Percentiles rank a stretch among this genome's conserved stretches.
Conservation (phyloP, 1,284 basidiomycete genomes). For the Tylopilus sp. region DNA sequence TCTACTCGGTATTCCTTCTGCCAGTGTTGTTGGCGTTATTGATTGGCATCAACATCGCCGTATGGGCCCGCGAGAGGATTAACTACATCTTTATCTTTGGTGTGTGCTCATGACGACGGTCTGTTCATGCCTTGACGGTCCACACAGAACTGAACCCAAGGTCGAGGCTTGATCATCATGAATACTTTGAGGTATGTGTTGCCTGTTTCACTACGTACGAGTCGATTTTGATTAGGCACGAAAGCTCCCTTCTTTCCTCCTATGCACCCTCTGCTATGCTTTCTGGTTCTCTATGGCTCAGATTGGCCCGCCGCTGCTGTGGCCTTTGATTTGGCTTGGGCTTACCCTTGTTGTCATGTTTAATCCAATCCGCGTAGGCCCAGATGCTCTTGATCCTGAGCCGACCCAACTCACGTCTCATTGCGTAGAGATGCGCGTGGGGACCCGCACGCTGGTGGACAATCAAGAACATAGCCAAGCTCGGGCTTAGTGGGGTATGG, state of each 20-base stretch:
- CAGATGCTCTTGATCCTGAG: neutral
- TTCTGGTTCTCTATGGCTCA: conserved; percentile 83
- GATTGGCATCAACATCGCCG: conserved; percentile 77
- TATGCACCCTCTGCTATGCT: conserved; percentile 73
- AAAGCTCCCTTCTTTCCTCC: conserved; percentile 76
- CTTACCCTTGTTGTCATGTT: conserved; percentile 61
- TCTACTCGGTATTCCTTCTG: conserved; percentile 78
- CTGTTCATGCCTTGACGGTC: neutral
- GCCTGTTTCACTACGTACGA: neutral
- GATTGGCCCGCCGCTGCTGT: conserved; percentile 54
- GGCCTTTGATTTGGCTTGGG: conserved; percentile 86
- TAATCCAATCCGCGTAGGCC: conserved; percentile 72
- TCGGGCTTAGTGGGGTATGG: conserved; percentile 67
- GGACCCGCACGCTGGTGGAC: conserved; percentile 71
- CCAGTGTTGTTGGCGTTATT: conserved; percentile 77
- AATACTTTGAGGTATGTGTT: conserved; percentile 72
- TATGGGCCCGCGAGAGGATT: conserved; percentile 75
- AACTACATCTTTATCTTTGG: conserved; percentile 93
- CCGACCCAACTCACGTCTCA: neutral
- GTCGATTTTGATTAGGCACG: conserved; percentile 1
- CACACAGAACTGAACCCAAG: conserved; percentile 69
- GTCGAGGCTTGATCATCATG: conserved; percentile 72
- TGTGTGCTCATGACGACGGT: conserved; percentile 30
- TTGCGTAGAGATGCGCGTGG: conserved; percentile 22
- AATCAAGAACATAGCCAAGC: conserved; percentile 55